Evolutionary conservation across 768 basidiomycete genomes (phyloP), one percentile per base, ranked within the genome.

Genomic region (Pulveroboletus ravenelii): DNA sequence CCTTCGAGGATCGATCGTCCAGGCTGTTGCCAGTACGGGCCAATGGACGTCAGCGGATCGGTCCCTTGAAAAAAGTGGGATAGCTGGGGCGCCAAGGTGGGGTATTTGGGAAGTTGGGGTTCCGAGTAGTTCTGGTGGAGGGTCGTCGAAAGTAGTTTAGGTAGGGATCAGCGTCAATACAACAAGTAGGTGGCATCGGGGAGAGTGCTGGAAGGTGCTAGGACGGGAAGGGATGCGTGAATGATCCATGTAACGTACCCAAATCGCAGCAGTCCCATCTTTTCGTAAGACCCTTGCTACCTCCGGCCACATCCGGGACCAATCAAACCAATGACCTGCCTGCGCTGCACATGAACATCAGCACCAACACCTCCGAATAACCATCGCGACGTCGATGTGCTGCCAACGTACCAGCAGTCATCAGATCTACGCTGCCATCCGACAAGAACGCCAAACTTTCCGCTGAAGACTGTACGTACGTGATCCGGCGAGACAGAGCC

Each of bases 251-350:
- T 12, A 18, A 66, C 77, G 27, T 54, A 86, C 89, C 85, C 88
- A 91, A 53, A 84, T 82, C 5, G 86, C 87, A 9, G 78, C 78
- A 3, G 79, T 84, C 4, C 87, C 89, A 10, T 78, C 75, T 2
- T 69, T 72, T 39, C 78, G 73, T 25, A 91, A 65, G 1, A 85
- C 77, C 12, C 85, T 72, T 9, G 74, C 72, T 0, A 78, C 71
- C 64, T 90, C 86, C 8, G 77, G 77, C 87, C 89, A 92, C 14
- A 86, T 73, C 52, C 74, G 78, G 3, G 67, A 62, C 78, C 83
- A 88, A 57, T 91, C 76, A 59, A 92, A 92, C 89, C 89, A 91
- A 61, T 93, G 90, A 1, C 81, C 82, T 0, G 89, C 78, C 65
- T 90, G 90, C 1, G 86, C 89, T 88, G 27, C 32, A 43, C 4